Percentiles rank a stretch among this genome's conserved stretches.
These are phyloP conservation scores for Pythium brachiatum DNA, from an alignment of 352 stramenopile species.

Conservation along the genomic window DNA sequence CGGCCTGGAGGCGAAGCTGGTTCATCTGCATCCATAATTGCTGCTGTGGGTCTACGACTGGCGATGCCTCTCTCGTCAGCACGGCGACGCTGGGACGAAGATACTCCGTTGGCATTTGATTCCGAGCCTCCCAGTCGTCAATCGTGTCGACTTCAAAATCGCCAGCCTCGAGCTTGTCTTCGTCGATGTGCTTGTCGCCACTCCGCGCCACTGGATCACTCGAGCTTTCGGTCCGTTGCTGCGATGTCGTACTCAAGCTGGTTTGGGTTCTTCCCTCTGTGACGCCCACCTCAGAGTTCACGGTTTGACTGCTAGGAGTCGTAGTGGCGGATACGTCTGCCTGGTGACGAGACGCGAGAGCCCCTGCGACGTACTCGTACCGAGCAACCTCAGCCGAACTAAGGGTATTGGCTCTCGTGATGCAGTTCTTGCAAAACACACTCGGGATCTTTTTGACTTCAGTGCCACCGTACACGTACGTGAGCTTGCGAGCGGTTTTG, in stretches of 20 bases:
- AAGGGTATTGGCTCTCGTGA: conserved; percentile 15
- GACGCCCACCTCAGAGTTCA: background rate
- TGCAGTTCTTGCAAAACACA: conserved; percentile 35
- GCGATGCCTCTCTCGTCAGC: conserved; percentile 13
- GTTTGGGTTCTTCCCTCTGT: no score
- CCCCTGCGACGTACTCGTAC: conserved; percentile 20
- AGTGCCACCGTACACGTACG: conserved; percentile 8
- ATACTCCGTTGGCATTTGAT: conserved; percentile 8
- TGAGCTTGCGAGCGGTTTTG: conserved; percentile 20
- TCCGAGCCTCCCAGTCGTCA: conserved; percentile 5
- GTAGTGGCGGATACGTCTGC: background rate
- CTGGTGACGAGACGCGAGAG: background rate
- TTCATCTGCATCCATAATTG: conserved; percentile 52
- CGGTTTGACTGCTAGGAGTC: conserved; percentile 5
- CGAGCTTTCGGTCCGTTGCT: conserved; percentile 1
- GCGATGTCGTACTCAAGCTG: background rate
- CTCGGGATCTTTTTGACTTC: conserved; percentile 16
- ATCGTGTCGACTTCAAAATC: conserved; percentile 17
- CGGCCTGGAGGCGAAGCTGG: conserved; percentile 44
- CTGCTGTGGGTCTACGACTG: conserved; percentile 3
- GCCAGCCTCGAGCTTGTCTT: background rate
- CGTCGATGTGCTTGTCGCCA: conserved; percentile 6
- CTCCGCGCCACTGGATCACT: conserved; percentile 5
- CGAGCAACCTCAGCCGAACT: conserved; percentile 25
- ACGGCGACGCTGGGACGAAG: background rate